phyloP scores from a whole-genome alignment of 2,329 filamentous ascomycete genomes.

The Aspergillus clavatus region DNA sequence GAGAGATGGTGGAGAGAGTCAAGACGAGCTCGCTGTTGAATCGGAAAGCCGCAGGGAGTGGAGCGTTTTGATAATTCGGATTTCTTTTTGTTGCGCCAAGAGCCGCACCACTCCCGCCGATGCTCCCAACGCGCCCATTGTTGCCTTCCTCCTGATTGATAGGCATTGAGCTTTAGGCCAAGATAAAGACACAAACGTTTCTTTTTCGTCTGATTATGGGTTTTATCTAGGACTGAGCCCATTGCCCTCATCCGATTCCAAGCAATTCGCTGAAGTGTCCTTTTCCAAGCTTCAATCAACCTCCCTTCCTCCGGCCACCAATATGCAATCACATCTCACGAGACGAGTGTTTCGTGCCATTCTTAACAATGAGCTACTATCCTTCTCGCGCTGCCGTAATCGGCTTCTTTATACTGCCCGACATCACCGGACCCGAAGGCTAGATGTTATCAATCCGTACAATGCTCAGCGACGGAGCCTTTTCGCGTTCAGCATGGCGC shows the following conservation, averaged over 20 bases:
- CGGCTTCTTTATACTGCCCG: slow-evolving; percentile 30
- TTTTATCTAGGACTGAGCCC: not conserved
- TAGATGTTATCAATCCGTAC: slow-evolving; percentile 30
- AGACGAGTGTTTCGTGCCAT: slow-evolving; percentile 43
- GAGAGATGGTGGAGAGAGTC: not conserved
- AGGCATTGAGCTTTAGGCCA: no score
- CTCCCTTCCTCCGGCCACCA: slow-evolving; percentile 2
- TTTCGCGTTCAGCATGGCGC: slow-evolving; percentile 28
- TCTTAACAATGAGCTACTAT: slow-evolving; percentile 42
- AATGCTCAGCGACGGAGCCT: slow-evolving; percentile 29
- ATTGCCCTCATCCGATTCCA: not conserved
- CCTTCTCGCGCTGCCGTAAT: slow-evolving; percentile 34
- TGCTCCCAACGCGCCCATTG: no score
- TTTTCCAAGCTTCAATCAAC: not conserved
- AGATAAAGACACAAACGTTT: no score
- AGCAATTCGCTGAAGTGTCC: no score
- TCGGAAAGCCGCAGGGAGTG: slow-evolving; percentile 5
- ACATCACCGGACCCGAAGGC: slow-evolving; percentile 27
- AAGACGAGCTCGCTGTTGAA: slow-evolving; percentile 1
- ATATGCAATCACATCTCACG: slow-evolving; percentile 44
- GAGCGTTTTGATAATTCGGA: slow-evolving; percentile 14
- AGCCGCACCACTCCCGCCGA: slow-evolving; percentile 18
- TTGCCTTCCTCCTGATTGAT: no score
- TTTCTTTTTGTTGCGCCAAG: slow-evolving; percentile 31
- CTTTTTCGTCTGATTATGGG: slow-evolving; percentile 2